Evolutionary conservation across 257 asterid genomes (phyloP).

Genomic region (Datura wrightii): DNA sequence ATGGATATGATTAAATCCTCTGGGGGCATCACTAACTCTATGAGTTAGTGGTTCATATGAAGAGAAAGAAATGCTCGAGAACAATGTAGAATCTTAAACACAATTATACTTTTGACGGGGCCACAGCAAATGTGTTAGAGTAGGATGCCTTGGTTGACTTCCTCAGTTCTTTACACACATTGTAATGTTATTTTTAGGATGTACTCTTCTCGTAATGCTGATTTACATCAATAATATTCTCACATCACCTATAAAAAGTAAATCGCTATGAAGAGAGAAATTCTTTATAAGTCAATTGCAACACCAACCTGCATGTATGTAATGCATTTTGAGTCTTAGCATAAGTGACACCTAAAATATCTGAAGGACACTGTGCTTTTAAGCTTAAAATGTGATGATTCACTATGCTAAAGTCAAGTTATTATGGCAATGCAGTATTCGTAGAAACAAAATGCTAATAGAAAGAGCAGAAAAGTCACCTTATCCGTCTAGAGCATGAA

Average conservation of each 20-base stretch:
- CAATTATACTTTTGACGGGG: not conserved
- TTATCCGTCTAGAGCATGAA: constrained; percentile 60
- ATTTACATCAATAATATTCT: constrained; percentile 27
- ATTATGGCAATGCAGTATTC: not conserved
- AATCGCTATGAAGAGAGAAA: constrained; percentile 7
- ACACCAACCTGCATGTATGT: not conserved
- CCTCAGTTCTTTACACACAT: constrained; percentile 1
- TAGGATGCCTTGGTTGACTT: constrained; percentile 16
- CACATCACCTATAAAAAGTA: not conserved
- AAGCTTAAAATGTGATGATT: constrained; percentile 15
- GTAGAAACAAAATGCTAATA: not conserved
- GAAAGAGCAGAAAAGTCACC: constrained; percentile 44
- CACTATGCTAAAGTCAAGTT: not conserved
- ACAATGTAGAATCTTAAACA: constrained; percentile 2
- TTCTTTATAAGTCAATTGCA: constrained; percentile 20
- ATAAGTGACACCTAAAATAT: not conserved
- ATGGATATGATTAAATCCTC: constrained; percentile 9
- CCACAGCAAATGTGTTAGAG: constrained; percentile 14
- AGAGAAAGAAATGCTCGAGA: not conserved
- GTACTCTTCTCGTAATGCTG: not conserved
- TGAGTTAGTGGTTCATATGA: not conserved
- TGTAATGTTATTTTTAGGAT: not conserved
- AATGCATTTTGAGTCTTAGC: not conserved
- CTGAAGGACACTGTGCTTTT: not conserved
- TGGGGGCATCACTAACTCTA: not conserved